A percentile compares a stretch with the other conserved stretches of the same genome.
phyloP scores from a whole-genome alignment of 352 stramenopile species.

The Phytophthora melonis region DNA sequence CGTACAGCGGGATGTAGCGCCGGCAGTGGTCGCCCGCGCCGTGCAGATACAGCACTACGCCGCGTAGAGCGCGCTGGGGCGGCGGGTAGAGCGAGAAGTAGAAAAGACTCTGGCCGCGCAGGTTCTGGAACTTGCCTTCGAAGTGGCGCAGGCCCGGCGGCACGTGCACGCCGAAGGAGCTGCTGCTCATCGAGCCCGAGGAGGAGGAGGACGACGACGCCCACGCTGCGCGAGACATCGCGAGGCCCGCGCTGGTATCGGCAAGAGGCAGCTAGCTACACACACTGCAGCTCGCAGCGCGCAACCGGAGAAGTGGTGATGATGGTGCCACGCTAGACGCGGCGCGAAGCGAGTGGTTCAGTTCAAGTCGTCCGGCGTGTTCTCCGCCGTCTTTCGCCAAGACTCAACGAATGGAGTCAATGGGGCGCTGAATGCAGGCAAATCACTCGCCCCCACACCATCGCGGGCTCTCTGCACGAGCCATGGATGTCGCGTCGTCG shows the following conservation, averaged over 20 bases:
- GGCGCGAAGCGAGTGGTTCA: slow-evolving; percentile 6
- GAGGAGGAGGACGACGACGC: slow-evolving; percentile 24
- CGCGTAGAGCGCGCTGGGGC: slow-evolving; percentile 31
- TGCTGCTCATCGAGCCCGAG: slow-evolving; percentile 17
- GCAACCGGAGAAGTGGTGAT: not conserved
- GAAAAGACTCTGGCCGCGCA: slow-evolving; percentile 43
- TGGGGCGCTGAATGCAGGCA: slow-evolving; percentile 23
- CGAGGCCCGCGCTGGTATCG: not conserved
- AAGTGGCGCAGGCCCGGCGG: slow-evolving; percentile 38
- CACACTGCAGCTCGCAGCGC: not conserved
- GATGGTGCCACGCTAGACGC: slow-evolving; percentile 16
- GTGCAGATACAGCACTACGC: slow-evolving; percentile 55
- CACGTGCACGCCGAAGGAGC: slow-evolving; percentile 33
- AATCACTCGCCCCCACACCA: slow-evolving; percentile 20
- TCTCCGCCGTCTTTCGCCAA: slow-evolving; percentile 8
- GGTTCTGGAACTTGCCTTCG: slow-evolving; percentile 46
- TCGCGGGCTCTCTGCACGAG: slow-evolving; percentile 20
- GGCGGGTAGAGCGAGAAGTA: slow-evolving; percentile 50
- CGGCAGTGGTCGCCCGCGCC: slow-evolving; percentile 53
- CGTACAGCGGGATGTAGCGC: slow-evolving; percentile 51
- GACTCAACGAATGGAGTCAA: slow-evolving; percentile 12
- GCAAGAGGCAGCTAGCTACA: not conserved
- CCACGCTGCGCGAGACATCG: slow-evolving; percentile 21
- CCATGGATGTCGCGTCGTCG: slow-evolving; percentile 7
- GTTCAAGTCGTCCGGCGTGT: slow-evolving; percentile 14